Evolutionary conservation across 2,329 filamentous ascomycete genomes (phyloP).

Genomic region (Cercospora janseana): DNA sequence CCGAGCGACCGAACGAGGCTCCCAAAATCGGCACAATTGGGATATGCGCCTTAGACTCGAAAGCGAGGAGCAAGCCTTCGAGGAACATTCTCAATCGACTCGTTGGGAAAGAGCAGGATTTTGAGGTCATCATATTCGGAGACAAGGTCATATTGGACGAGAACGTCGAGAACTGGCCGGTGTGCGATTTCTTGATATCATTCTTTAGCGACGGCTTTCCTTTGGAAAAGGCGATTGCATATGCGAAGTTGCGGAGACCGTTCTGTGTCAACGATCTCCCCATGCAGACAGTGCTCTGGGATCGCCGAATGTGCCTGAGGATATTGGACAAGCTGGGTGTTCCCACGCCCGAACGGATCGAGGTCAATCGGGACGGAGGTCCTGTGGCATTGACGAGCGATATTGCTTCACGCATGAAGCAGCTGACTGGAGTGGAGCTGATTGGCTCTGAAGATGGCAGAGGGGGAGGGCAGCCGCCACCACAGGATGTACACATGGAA

Average conservation of each 20-base stretch:
- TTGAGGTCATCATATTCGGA: constrained; percentile 95
- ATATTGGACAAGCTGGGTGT: constrained; percentile 88
- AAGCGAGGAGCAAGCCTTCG: constrained; percentile 94
- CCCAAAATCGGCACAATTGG: constrained; percentile 68
- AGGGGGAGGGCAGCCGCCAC: constrained; percentile 55
- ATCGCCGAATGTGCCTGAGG: constrained; percentile 81
- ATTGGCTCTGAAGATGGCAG: constrained; percentile 68
- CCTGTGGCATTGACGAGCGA: constrained; percentile 75
- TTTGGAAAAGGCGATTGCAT: constrained; percentile 93
- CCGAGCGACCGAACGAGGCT: constrained; percentile 61
- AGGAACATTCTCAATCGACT: constrained; percentile 92
- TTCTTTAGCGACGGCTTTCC: constrained; percentile 99
- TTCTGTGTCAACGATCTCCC: constrained; percentile 97
- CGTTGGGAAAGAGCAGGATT: constrained; percentile 85
- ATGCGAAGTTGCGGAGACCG: constrained; percentile 86
- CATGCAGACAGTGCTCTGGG: constrained; percentile 97
- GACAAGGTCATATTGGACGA: constrained; percentile 99
- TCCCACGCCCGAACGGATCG: constrained; percentile 80
- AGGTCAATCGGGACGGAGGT: constrained; percentile 90
- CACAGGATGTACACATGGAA: constrained; percentile 74
- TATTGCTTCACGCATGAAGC: constrained; percentile 74
- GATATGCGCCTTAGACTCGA: constrained; percentile 91
- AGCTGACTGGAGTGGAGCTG: constrained; percentile 73
- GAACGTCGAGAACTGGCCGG: constrained; percentile 92
- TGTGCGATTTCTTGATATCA: constrained; percentile 94